Evolutionary conservation across 1,284 basidiomycete species (phyloP), one percentile per base, ranked within the genome.

Genomic region (Meira nashicola): DNA sequence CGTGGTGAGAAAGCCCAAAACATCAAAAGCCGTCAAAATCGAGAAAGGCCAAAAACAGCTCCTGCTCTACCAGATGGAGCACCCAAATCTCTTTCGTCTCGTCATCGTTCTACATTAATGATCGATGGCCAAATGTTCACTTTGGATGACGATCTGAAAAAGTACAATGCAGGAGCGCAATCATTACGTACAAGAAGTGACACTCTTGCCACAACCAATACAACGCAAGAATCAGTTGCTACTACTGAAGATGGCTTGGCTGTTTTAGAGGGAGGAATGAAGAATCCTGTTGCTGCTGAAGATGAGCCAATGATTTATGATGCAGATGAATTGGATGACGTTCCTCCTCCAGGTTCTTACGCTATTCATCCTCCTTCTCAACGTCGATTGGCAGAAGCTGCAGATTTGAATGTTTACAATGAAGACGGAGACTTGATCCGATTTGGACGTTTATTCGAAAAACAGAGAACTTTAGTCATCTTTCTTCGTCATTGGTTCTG

Each of bases 381-480:
- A 7, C 17, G 23, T 33, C 39, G 46, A 10, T 49, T 56, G 39
- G 23, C 41, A 10, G 23, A 50, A 9, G 55, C 55, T 5, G 38
- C 55, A 14, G 21, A 10, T 14, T 49, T 59, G 58, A 17, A 12
- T 38, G 23, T 59, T 19, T 38, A 55, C 53, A 23, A 59, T 59
- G 58, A 55, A 54, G 28, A 47, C n/a, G 56, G 58, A 23, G 3
- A 55, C 2, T 81, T 83, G 10, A 80, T 88, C 43, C 81, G 80
- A 25, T 92, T 93, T 65, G 87, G 88, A 1, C 84, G 88, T 50
- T 76, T 93, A 28, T 87, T 90, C 74, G 81, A 81, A 53, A 80
- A 82, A 10, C 83, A 83, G 71, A 83, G 82, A 74, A 88, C 87
- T 0, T 83, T 92, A 58, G 86, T 92, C 54, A 73, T 80, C 50